Percentiles rank a stretch among this genome's conserved stretches.
Conservation (phyloP, 495 filamentous ascomycete species). For the Xylona heveae region DNA sequence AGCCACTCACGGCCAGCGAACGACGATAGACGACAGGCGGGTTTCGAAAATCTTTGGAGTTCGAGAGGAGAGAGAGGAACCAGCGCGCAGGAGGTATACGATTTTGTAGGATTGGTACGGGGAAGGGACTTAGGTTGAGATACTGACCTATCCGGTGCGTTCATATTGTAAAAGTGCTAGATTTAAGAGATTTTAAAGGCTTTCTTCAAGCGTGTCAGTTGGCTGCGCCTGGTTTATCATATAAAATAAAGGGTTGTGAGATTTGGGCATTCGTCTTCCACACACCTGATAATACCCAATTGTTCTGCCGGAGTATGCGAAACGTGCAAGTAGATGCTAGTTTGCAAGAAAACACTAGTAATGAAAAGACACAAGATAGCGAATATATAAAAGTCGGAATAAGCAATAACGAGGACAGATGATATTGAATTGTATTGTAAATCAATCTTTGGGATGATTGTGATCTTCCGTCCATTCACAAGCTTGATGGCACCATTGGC, state of each 20-base stretch:
- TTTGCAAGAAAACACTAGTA: too few relatives aligned
- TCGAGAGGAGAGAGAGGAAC: not conserved
- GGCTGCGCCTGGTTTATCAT: too few relatives aligned
- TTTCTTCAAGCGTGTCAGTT: too few relatives aligned
- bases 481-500: not conserved
- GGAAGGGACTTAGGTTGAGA: constrained; percentile 3
- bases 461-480: not conserved
- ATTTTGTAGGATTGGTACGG: constrained; percentile 2
- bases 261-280: too few relatives aligned
- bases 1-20: too few relatives aligned
- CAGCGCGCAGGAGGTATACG: not conserved
- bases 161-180: constrained; percentile 41
- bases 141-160: constrained; percentile 47
- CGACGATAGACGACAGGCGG: too few relatives aligned
- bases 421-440: not conserved
- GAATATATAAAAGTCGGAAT: not conserved
- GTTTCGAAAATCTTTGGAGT: too few relatives aligned
- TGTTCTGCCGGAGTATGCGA: too few relatives aligned
- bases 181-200: too few relatives aligned
- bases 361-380: constrained; percentile 1
- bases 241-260: too few relatives aligned
- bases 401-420: not conserved
- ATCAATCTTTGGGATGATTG: not conserved
- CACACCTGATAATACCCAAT: too few relatives aligned
- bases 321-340: too few relatives aligned